Evolutionary conservation across 768 basidiomycete species (phyloP).

Genomic region (Psilocybe azurescens): DNA sequence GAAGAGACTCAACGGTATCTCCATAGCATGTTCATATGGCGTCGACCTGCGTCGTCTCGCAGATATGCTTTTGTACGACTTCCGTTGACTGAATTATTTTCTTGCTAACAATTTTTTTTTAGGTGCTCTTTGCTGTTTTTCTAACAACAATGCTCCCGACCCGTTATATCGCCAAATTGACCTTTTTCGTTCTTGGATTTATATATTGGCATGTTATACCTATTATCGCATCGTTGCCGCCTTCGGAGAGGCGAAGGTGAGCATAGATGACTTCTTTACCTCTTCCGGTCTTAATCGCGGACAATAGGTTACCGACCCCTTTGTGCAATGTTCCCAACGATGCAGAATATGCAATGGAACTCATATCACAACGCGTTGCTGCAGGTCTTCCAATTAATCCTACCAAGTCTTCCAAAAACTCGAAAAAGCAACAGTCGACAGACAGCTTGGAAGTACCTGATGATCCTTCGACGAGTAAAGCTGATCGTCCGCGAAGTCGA

Average conservation of each 20-base stretch:
- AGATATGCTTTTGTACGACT: slow-evolving; percentile 52
- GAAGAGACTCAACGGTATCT: slow-evolving; percentile 3
- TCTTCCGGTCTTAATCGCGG: neutral
- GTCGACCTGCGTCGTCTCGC: slow-evolving; percentile 53
- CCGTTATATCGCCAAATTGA: slow-evolving; percentile 51
- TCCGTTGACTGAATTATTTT: neutral
- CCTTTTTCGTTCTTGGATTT: slow-evolving; percentile 51
- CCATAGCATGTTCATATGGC: slow-evolving; percentile 71
- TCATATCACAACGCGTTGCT: slow-evolving; percentile 65
- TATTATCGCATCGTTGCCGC: slow-evolving; percentile 55
- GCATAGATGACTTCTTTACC: slow-evolving; percentile 7
- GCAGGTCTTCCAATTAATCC: slow-evolving; percentile 55
- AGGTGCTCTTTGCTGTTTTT: slow-evolving; percentile 47
- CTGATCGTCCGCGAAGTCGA: neutral
- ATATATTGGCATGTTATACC: slow-evolving; percentile 71
- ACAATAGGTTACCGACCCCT: slow-evolving; percentile 47
- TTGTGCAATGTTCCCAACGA: slow-evolving; percentile 67
- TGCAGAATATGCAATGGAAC: slow-evolving; percentile 71
- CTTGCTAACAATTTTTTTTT: slow-evolving; percentile 11
- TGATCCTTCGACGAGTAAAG: neutral
- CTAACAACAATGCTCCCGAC: slow-evolving; percentile 53
- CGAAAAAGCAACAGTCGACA: slow-evolving; percentile 17
- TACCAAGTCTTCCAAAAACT: slow-evolving; percentile 22
- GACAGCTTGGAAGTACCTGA: slow-evolving; percentile 12
- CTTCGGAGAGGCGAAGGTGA: slow-evolving; percentile 51